These are phyloP conservation scores for Canna indica DNA, from an alignment of 176 grass and related monocot species.

Conservation along the genomic window DNA sequence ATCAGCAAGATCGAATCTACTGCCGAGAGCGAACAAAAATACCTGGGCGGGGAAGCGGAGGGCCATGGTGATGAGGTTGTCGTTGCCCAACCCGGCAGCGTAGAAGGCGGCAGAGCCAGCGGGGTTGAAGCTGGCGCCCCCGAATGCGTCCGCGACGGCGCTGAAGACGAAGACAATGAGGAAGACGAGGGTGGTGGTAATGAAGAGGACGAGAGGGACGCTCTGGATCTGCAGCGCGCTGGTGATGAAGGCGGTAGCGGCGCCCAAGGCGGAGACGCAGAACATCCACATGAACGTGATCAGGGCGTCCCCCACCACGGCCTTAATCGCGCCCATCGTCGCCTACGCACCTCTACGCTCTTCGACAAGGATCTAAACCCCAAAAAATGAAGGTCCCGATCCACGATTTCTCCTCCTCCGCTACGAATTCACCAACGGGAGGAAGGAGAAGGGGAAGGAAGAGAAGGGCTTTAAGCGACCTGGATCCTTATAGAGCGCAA, in stretches of 20 bases:
- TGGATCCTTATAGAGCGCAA: no score
- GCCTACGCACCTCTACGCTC: neutral
- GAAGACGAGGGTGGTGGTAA: conserved; percentile 33
- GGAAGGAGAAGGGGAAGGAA: neutral
- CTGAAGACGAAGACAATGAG: conserved; percentile 43
- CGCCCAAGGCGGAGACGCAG: conserved; percentile 38
- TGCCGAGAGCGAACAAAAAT: neutral
- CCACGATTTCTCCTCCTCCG: neutral
- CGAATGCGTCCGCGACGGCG: conserved; percentile 33
- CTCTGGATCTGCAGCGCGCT: conserved; percentile 32
- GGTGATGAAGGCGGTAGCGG: conserved; percentile 29
- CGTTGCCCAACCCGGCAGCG: conserved; percentile 38
- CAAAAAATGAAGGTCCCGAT: neutral
- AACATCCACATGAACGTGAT: conserved; percentile 70
- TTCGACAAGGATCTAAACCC: neutral
- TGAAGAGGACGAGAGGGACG: conserved; percentile 25
- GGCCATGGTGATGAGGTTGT: conserved; percentile 49
- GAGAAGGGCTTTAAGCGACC: no score
- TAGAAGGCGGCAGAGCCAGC: conserved; percentile 57
- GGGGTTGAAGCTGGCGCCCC: conserved; percentile 64
- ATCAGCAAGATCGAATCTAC: neutral
- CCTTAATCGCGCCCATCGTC: conserved; percentile 22
- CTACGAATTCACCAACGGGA: neutral
- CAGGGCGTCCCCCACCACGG: conserved; percentile 35
- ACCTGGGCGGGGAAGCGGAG: conserved; percentile 74